Evolutionary conservation across 768 basidiomycete genomes (phyloP).

Genomic region (Mrakia frigida): DNA sequence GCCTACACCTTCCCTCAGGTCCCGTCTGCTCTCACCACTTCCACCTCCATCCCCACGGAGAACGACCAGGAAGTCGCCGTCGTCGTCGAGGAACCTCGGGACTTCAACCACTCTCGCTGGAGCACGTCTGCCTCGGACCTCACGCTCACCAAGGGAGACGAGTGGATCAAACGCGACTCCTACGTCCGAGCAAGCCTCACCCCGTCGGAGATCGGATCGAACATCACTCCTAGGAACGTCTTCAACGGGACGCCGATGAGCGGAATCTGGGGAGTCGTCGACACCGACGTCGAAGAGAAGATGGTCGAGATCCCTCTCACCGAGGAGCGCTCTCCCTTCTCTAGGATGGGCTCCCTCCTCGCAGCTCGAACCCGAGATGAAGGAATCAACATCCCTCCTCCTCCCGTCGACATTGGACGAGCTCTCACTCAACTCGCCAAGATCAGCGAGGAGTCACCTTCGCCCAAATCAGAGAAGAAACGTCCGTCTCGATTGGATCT

Average conservation of each 20-base stretch:
- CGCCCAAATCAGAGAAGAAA: not conserved
- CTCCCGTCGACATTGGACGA: not conserved
- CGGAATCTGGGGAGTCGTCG: not conserved
- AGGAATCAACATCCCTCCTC: not conserved
- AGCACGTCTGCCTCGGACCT: not conserved
- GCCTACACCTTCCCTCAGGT: not conserved
- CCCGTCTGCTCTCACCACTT: not conserved
- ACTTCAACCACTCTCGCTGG: constrained; percentile 1
- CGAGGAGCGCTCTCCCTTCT: not conserved
- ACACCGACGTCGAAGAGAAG: not conserved
- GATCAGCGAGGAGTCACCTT: constrained; percentile 7
- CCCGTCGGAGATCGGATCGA: not conserved
- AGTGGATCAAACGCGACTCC: constrained; percentile 7
- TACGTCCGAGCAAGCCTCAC: not conserved
- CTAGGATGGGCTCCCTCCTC: not conserved
- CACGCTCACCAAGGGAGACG: not conserved
- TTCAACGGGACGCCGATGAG: not conserved
- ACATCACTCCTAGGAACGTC: not conserved
- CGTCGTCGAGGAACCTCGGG: not conserved
- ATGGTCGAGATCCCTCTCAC: not conserved
- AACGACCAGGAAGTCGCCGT: not conserved
- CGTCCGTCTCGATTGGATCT: constrained; percentile 11
- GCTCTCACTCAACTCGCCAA: not conserved
- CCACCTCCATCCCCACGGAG: too few relatives aligned
- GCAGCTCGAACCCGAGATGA: not conserved